Base-by-base conservation (phyloP, 2,329 filamentous ascomycete genomes). In the Trichoderma aggressivum region DNA sequence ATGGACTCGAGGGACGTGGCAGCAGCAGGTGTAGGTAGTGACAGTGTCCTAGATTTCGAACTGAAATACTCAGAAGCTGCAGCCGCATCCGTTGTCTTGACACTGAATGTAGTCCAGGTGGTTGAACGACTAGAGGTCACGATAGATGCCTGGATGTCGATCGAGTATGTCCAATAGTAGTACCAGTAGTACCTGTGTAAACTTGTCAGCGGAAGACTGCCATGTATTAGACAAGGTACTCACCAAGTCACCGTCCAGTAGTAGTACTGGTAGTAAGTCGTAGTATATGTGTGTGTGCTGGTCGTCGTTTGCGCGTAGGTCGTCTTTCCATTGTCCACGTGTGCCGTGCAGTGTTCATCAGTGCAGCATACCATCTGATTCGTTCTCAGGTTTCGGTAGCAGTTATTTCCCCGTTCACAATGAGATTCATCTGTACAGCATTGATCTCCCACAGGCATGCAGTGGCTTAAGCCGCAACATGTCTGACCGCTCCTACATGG, bases 151-250 rank as follows among this genome's bases (percentile, higher is more conserved):
- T 73, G 71, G 47, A 74, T 74, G 24, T 73, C 68, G 34, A 73
- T 58, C 26, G 65, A 63, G 73, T 73, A 75, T 21, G 71, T 75
- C 74, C 74, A 77, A 72, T 78, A 77, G 64, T 74, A 77, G 53
- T 67, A 73, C 53, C 74, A 76, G 71, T 76, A 77, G 34, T 69
- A 74, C 62, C 62, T 67, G 18, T 7, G 12, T 7, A 24, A 5
- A 4, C 47, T 8, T 3, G 24, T 68, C 12, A 68, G 65, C 24
- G 7, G 3, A 6, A 2, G 1, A 6, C 11, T 26, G n/a, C 1
- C 16, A 36, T 10, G 2, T 12, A 5, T 53, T n/a, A 26, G 0
- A 28, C 10, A 1, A 7, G 18, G 18, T 30, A 65, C 61, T 67
- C 16, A 67, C 73, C 73, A 76, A 34, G 74, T 75, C 26, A 74